Evolutionary conservation across 1,139 yeast genomes (phyloP).

Genomic region (Candida sojae): DNA sequence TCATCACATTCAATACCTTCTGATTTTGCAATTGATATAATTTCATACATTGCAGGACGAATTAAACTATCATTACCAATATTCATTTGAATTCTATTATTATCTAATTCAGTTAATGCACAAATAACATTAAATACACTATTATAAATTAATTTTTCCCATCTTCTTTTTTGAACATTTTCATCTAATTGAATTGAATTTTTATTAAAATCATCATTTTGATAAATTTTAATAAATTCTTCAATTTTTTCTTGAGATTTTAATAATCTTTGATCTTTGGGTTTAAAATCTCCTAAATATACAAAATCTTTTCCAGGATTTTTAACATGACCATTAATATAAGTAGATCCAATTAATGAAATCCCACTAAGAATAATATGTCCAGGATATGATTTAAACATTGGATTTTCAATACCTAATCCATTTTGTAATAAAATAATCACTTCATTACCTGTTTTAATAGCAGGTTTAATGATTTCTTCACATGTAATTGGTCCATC

Average conservation of each 20-base stretch:
- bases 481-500: conserved; percentile 59
- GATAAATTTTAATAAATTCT: conserved; percentile 53
- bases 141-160: conserved; percentile 75
- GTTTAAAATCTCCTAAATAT: conserved; percentile 55
- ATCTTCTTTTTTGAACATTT: conserved; percentile 56
- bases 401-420: conserved; percentile 66
- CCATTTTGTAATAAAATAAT: conserved; percentile 76
- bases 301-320: conserved; percentile 57
- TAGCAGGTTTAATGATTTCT: conserved; percentile 59
- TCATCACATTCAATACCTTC: conserved; percentile 58
- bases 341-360: conserved; percentile 66
- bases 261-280: conserved; percentile 13
- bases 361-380: conserved; percentile 67
- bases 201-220: conserved; percentile 32
- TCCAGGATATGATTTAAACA: conserved; percentile 57
- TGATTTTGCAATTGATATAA: conserved; percentile 59
- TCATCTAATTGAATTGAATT: conserved; percentile 48
- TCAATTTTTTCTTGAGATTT: conserved; percentile 28
- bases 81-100: conserved; percentile 57
- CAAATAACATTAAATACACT: conserved; percentile 66
- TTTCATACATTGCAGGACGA: conserved; percentile 67
- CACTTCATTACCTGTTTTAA: conserved; percentile 46
- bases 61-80: conserved; percentile 52
- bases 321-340: conserved; percentile 51
- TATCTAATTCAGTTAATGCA: conserved; percentile 52